A percentile compares a stretch with the other conserved stretches of the same genome.
Evolutionary conservation across 106 monocot species (phyloP).

Genomic region (Platanthera guangdongensis): DNA sequence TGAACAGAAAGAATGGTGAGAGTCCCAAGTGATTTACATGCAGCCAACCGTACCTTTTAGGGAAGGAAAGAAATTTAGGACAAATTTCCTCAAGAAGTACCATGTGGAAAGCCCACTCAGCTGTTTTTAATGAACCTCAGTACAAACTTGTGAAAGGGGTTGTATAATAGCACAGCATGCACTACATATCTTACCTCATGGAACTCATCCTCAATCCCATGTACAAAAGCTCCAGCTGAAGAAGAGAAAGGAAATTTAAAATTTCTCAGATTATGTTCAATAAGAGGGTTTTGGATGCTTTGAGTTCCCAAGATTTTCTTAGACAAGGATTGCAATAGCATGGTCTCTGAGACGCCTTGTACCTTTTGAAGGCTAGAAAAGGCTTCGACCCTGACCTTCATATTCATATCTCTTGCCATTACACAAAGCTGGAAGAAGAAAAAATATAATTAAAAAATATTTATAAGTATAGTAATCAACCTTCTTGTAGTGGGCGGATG

Average conservation of each 20-base stretch:
- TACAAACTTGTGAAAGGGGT: background rate
- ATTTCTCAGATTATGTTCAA: conserved; percentile 16
- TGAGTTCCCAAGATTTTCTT: conserved; percentile 47
- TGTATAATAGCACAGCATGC: background rate
- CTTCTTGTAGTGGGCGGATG: background rate
- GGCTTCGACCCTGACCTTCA: conserved; percentile 64
- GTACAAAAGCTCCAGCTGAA: conserved; percentile 73
- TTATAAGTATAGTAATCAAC: background rate
- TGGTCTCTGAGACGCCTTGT: conserved; percentile 48
- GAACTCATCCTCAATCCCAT: conserved; percentile 95
- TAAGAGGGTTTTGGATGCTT: conserved; percentile 18
- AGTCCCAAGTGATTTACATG: conserved; percentile 66
- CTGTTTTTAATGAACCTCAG: background rate
- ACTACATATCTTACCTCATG: conserved; percentile 41
- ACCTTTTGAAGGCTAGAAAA: conserved; percentile 66
- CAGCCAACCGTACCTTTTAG: conserved; percentile 56
- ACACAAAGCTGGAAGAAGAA: conserved; percentile 49
- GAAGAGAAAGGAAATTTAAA: conserved; percentile 30
- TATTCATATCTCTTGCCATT: conserved; percentile 82
- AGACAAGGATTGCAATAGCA: conserved; percentile 69
- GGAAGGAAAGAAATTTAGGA: background rate
- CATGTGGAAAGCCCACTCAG: background rate
- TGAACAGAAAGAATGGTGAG: conserved; percentile 46
- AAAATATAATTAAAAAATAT: conserved; percentile 7
- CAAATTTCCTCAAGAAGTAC: background rate